Evolutionary conservation across 1,284 basidiomycete species (phyloP).

Genomic region (Leccinum pseudoinsigne): DNA sequence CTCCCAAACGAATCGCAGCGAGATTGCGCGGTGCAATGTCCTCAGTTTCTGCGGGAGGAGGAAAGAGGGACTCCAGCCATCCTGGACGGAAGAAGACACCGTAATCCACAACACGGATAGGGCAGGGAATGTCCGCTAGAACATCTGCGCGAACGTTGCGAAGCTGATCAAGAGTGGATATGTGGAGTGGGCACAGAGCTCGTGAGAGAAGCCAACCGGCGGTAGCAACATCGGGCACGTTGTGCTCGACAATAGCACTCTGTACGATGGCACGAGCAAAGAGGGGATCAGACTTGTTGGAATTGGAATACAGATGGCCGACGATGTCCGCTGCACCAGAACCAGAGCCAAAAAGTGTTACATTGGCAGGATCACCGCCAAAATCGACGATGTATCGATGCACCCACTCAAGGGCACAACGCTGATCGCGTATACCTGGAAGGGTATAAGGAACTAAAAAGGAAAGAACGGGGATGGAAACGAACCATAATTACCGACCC

Average conservation of each 20-base stretch:
- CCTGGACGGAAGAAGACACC: slow-evolving; percentile 61
- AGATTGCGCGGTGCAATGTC: slow-evolving; percentile 24
- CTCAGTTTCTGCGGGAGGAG: slow-evolving; percentile 37
- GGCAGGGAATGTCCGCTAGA: slow-evolving; percentile 49
- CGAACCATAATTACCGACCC: slow-evolving; percentile 75
- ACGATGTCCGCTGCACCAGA: slow-evolving; percentile 73
- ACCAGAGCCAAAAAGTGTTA: slow-evolving; percentile 70
- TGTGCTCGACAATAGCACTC: slow-evolving; percentile 60
- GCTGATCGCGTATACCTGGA: slow-evolving; percentile 68
- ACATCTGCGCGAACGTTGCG: slow-evolving; percentile 54
- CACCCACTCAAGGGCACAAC: slow-evolving; percentile 69
- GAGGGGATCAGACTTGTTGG: slow-evolving; percentile 57
- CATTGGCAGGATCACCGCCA: slow-evolving; percentile 68
- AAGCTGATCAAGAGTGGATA: slow-evolving; percentile 58
- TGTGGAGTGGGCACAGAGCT: slow-evolving; percentile 52
- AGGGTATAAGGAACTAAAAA: slow-evolving; percentile 5
- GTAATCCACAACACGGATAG: slow-evolving; percentile 62
- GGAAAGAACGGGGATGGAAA: slow-evolving; percentile 17
- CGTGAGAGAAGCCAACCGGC: slow-evolving; percentile 69
- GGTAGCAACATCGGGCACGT: slow-evolving; percentile 53
- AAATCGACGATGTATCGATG: slow-evolving; percentile 64
- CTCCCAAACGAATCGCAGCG: slow-evolving; percentile 25
- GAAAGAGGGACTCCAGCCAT: slow-evolving; percentile 53
- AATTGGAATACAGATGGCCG: slow-evolving; percentile 63
- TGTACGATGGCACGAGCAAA: slow-evolving; percentile 71